Base-by-base conservation (phyloP, 1,139 yeast genomes). In the Geotrichum candidum region DNA sequence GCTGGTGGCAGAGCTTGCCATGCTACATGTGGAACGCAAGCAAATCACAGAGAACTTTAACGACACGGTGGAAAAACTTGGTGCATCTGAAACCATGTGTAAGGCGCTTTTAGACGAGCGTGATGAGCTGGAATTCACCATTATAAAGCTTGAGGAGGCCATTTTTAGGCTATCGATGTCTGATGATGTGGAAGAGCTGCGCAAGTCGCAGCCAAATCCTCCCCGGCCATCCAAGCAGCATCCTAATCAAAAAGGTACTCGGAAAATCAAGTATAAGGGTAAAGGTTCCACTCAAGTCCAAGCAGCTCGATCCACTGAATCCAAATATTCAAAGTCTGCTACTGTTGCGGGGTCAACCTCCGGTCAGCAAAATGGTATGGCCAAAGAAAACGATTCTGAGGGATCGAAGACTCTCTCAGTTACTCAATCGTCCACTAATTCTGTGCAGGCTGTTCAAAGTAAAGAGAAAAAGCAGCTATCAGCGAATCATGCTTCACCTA, bases 81-180 rank as follows among this genome's bases (percentile, higher is more conserved):
- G 55, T 7, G 58, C 58, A 4, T 41, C 55, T 51, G 54, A 54
- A 51, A 33, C 38, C 9, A 18, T 57, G 23, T 51, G 51, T 13
- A 35, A 33, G n/a, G 51, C 52, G 23, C 48, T 59, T 4, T 10
- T 46, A 6, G 46, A 27, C 5, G 61, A 59, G 15, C 53, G 61
- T 2, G 61, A 59, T 31, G 55, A 59, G 46, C 50, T 50, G 25
- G 61, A 59, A 38, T 59, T 59, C 29, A 45, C 54, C 18, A 50
- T 59, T 22, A 56, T 52, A 9, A 59, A 59, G 23, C 55, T 59
- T n/a, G 61, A 59, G 51, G 51, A 38, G 13, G 48, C 50, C 15
- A 38, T 54, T 38, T 35, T 22, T 13, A 56, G 38, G 48, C 11
- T 27, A 27, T n/a, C 29, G n/a, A 53, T 22, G 46, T 7, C 22